Evolutionary conservation across 768 basidiomycete genomes (phyloP), one percentile per base, ranked within the genome.

Genomic region (Tephrocybe sp.): DNA sequence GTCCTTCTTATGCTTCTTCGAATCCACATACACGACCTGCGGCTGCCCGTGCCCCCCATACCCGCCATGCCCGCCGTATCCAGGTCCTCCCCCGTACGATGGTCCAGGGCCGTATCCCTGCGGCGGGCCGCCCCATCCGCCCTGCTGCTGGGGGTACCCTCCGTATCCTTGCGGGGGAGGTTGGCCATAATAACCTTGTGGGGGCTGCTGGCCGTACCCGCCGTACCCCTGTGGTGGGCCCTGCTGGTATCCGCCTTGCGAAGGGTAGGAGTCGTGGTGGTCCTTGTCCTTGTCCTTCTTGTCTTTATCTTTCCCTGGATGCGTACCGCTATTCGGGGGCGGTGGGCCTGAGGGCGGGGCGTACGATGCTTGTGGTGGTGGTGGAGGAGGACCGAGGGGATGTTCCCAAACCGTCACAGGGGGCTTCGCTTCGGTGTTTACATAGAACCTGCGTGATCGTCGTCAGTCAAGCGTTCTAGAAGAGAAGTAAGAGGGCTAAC

Each of bases 361-460:
- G 58, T 72, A 76, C 1, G 78, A 68, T 24, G 71, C n/a, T n/a
- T n/a, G 62, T 24, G 72, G 65, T 2, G 71, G 68, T 2, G 75
- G 67, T 2, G 71, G 68, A 3, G 75, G 67, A 4, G 80, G 73
- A 3, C 83, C 85, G n/a, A 77, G 66, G 0, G 89, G 89, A 58
- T 90, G 89, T 0, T 69, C 73, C 89, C 89, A 91, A 12, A 75
- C 78, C 32, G 85, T 81, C 17, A 77, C 74, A 0, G 86, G 84
- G 3, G 88, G 88, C 15, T 74, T 68, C 39, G 78, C 76, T 21
- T 60, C 65, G 0, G 85, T 87, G 58, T 90, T 82, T 39, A 91
- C 86, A 56, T 91, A 91, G 73, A 81, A 91, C 88, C 89, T 90
- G 20, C 20, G 7, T 21, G 5, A 4, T 14, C 14, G 4, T 36